Base-by-base conservation (phyloP, 208 protist species). In the Trypanosoma mega region DNA sequence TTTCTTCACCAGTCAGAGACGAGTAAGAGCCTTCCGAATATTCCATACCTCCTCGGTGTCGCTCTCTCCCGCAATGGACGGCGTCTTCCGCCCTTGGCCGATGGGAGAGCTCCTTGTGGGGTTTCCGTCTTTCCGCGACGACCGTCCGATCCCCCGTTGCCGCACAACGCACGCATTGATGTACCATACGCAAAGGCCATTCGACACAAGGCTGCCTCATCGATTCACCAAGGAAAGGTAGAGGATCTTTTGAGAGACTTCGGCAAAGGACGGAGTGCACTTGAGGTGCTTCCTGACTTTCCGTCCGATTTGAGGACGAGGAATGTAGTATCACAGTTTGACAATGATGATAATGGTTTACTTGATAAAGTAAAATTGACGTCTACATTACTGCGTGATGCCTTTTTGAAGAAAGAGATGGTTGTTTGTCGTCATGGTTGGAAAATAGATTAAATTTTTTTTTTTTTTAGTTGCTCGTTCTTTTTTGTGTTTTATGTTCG, bases 111-210 rank as follows among this genome's bases (percentile, higher is more conserved):
- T 14, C 5, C 20, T 34, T 20, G 16, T 8, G 23, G 11, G 9
- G n/a, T n/a, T 2, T 21, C 29, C 1, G 11, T 47, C 7, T 29
- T 37, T 6, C 33, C 53, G 16, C 21, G 26, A 27, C 21, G 14
- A 23, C 44, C 56, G 47, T 4, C 3, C 24, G 55, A 36, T 21
- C 20, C 44, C n/a, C 30, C 57, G 0, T 36, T 75, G 9, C 74
- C 74, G 3, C 68, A 85, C 52, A 81, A 80, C 33, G 63, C 70
- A 23, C 47, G 63, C 6, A 63, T 75, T 46, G 79, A 85, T 49
- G 79, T 85, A 30, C 79, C 79, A 12, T 85, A 81, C 39, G 45
- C 58, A 12, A 65, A 68, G 30, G 65, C 71, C 9, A 31, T 85
- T 8, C 47, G 53, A 7, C 2, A 47, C 9, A 68, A 55, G 45